These are phyloP conservation scores for Veloboletus limbatus DNA, from an alignment of 1,284 basidiomycete species.

Conservation along the genomic window DNA sequence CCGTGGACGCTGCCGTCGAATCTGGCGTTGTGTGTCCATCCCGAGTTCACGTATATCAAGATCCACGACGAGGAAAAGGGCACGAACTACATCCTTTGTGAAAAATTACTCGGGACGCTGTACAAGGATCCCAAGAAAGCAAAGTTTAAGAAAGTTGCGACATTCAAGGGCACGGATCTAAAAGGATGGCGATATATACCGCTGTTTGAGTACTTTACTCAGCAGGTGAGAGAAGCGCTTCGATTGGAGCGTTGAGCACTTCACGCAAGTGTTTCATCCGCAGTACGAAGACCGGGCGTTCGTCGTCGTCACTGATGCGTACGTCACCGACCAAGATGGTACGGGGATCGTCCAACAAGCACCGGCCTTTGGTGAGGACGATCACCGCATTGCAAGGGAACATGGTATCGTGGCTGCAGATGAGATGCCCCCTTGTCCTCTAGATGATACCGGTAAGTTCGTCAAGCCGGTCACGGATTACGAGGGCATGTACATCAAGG, in stretches of 20 bases:
- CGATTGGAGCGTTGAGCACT: neutral
- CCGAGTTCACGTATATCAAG: conserved; percentile 95
- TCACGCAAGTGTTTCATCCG: neutral
- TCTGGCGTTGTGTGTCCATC: conserved; percentile 93
- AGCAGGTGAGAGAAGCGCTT: conserved; percentile 56
- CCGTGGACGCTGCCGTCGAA: conserved; percentile 99
- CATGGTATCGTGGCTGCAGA: conserved; percentile 81
- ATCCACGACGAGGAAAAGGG: conserved; percentile 90
- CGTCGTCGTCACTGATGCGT: conserved; percentile 86
- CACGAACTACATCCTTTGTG: conserved; percentile 91
- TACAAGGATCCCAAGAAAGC: conserved; percentile 99
- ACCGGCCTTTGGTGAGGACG: conserved; percentile 98
- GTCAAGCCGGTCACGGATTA: conserved; percentile 91
- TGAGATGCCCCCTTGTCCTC: conserved; percentile 94
- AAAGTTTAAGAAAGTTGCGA: conserved; percentile 89
- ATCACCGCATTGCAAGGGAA: conserved; percentile 90
- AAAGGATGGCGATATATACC: conserved; percentile 97
- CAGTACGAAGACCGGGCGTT: conserved; percentile 93
- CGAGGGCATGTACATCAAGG: conserved; percentile 90
- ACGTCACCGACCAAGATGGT: conserved; percentile 92
- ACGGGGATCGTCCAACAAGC: conserved; percentile 99
- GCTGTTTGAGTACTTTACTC: conserved; percentile 94
- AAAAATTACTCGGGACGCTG: conserved; percentile 82
- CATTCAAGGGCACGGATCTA: conserved; percentile 89
- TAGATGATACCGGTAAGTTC: conserved; percentile 89